A percentile compares a stretch with the other conserved stretches of the same genome.
These are phyloP conservation scores for Mycena vitilis DNA, from an alignment of 768 basidiomycete species.

Conservation along the genomic window DNA sequence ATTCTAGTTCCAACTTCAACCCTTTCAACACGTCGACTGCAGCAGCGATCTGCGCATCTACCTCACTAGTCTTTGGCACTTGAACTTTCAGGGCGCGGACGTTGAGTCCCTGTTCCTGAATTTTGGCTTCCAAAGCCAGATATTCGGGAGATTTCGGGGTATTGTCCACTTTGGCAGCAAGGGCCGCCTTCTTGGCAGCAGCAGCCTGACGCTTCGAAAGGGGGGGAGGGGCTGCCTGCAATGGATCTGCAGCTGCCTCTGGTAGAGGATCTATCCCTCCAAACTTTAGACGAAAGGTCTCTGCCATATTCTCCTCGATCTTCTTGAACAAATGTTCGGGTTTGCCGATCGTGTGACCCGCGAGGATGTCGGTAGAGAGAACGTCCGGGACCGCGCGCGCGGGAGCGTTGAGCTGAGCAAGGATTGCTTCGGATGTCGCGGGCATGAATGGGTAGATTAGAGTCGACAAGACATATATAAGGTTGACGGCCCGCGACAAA, in stretches of 20 bases:
- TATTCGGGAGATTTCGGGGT: constrained; percentile 81
- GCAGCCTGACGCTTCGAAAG: constrained; percentile 69
- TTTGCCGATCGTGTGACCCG: constrained; percentile 85
- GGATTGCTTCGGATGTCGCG: constrained; percentile 81
- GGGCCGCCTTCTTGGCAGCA: constrained; percentile 58
- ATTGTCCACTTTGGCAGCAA: constrained; percentile 48
- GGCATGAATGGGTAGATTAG: constrained; percentile 98
- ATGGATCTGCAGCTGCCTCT: constrained; percentile 53
- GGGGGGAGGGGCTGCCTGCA: constrained; percentile 53
- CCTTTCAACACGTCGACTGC: constrained; percentile 75
- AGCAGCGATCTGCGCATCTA: constrained; percentile 69
- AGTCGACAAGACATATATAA: constrained; percentile 91
- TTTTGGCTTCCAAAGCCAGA: constrained; percentile 76
- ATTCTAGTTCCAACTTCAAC: constrained; percentile 70
- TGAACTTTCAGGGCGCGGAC: constrained; percentile 80
- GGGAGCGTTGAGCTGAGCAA: constrained; percentile 90
- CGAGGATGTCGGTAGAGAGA: constrained; percentile 84
- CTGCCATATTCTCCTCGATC: constrained; percentile 92
- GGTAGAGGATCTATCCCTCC: constrained; percentile 67
- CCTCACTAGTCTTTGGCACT: constrained; percentile 66
- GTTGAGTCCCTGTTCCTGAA: constrained; percentile 79
- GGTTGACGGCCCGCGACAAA: constrained; percentile 88
- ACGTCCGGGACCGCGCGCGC: constrained; percentile 80
- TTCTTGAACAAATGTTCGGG: constrained; percentile 94
- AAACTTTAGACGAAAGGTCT: constrained; percentile 84